A percentile compares a stretch with the other conserved stretches of the same genome.
Conservation (phyloP, 495 filamentous ascomycete genomes). For the Tuber calosporum region DNA sequence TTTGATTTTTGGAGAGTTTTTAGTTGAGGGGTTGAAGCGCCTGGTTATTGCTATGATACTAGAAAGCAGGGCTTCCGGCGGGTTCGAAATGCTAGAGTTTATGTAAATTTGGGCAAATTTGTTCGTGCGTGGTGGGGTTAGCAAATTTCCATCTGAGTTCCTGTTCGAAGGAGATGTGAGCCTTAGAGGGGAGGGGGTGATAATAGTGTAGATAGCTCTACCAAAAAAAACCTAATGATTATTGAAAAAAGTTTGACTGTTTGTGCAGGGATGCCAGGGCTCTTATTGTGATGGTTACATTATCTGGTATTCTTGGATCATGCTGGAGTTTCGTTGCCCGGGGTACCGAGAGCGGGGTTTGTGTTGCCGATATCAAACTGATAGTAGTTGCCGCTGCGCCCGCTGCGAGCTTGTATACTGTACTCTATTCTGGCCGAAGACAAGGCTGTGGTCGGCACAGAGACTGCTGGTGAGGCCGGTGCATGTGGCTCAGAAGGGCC, state of each 20-base stretch:
- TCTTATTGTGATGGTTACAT: constrained; percentile 10
- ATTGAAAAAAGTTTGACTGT: constrained; percentile 4
- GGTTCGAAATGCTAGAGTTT: too few species aligned
- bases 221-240: too few species aligned
- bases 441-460: constrained; percentile 4
- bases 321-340: constrained; percentile 8
- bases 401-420: neutral
- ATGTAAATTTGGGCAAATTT: too few species aligned
- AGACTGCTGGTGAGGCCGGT: neutral
- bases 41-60: too few species aligned
- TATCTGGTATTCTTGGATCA: constrained; percentile 4
- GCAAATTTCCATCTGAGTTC: too few species aligned
- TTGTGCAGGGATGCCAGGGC: constrained; percentile 13
- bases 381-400: constrained; percentile 1
- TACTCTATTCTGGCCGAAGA: constrained; percentile 11
- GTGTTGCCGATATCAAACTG: constrained; percentile 2
- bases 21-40: too few species aligned
- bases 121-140: too few species aligned
- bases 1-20: too few species aligned
- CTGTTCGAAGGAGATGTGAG: too few species aligned
- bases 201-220: too few species aligned
- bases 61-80: too few species aligned
- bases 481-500: neutral
- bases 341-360: neutral
- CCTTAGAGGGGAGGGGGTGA: too few species aligned